Base-by-base conservation (phyloP, 2,329 filamentous ascomycete species). In the Cryphonectria japonica region DNA sequence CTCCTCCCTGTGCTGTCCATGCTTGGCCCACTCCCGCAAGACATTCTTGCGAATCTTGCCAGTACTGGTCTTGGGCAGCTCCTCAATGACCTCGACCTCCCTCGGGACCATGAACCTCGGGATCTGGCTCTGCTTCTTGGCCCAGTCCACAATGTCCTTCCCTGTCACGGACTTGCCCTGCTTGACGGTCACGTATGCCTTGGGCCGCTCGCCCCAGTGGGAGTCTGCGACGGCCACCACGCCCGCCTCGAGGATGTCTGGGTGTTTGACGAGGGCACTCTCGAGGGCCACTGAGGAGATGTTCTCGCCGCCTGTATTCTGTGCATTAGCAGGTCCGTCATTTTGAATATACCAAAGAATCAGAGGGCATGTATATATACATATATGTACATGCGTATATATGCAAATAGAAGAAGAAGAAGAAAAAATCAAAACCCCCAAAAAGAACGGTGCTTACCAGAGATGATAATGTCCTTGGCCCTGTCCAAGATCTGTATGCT, bases 401-500 rank as follows among this genome's bases (percentile, higher is more conserved):
- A 26, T 26, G 26, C 26, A 26, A 26, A 26, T 26, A 26, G 26
- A 26, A 26, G 26, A 26, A 26, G 26, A 26, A 26, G 26, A 26
- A 26, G 26, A 26, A 26, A 26, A 26, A 26, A 26, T 26, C 26
- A 26, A 26, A 26, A 26, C 1, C 26, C 26, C 26, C 26, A 26
- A 26, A 26, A 26, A 34, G 34, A 34, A 34, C 6, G 3, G 62
- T 66, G 80, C 86, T 75, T 84, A 93, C 93, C 93, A 68, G 93
- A 97, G 74, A 99, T 99, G 77, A 99, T 99, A 68, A 99, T 98
- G 79, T 99, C 96, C 84, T 99, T 99, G 19, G 94, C 93, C 29
- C 96, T 88, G 81, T 99, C 96, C 71, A 97, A 84, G 74, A 99
- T 97, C 83, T 98, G 94, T 61, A 94, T 91, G 71, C 93, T 92